Conservation (phyloP, 345 rosid genomes). For the Citrus hindsii region DNA sequence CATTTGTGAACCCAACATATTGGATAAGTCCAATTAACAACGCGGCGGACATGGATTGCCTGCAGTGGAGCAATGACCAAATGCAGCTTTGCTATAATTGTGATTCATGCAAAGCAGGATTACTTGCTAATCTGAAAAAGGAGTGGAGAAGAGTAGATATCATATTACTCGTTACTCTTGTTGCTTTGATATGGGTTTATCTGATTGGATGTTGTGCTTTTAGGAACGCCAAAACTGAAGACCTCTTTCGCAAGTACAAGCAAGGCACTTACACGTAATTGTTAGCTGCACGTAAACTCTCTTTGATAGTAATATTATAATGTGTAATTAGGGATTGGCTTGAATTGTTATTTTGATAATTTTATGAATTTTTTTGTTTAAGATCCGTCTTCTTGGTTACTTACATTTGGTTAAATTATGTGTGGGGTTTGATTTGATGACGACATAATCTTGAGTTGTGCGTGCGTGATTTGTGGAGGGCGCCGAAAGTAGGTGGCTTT, state of each 20-base stretch:
- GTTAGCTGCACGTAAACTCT: not conserved
- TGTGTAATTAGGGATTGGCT: not conserved
- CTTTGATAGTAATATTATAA: not conserved
- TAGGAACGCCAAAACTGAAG: conserved; percentile 77
- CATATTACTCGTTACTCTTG: conserved; percentile 45
- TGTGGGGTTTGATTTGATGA: too few species aligned
- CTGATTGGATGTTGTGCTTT: conserved; percentile 77
- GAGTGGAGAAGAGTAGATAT: conserved; percentile 78
- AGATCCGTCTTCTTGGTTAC: too few species aligned
- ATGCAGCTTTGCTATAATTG: conserved; percentile 68
- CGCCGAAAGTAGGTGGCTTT: too few species aligned
- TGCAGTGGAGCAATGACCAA: conserved; percentile 89
- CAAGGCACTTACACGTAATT: conserved; percentile 66
- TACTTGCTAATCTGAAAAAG: conserved; percentile 60
- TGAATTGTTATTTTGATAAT: not conserved
- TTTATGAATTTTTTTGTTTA: not conserved
- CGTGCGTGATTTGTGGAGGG: too few species aligned
- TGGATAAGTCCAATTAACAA: conserved; percentile 71
- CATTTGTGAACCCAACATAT: conserved; percentile 65
- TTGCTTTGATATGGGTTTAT: conserved; percentile 61
- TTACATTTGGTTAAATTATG: too few species aligned
- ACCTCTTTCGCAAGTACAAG: conserved; percentile 74
- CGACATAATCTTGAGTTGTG: too few species aligned
- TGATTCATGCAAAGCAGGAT: conserved; percentile 89
- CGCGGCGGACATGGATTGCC: conserved; percentile 84